These are phyloP conservation scores for Parascedosporium putredinis DNA, from an alignment of 2,329 filamentous ascomycete genomes.

Conservation along the genomic window DNA sequence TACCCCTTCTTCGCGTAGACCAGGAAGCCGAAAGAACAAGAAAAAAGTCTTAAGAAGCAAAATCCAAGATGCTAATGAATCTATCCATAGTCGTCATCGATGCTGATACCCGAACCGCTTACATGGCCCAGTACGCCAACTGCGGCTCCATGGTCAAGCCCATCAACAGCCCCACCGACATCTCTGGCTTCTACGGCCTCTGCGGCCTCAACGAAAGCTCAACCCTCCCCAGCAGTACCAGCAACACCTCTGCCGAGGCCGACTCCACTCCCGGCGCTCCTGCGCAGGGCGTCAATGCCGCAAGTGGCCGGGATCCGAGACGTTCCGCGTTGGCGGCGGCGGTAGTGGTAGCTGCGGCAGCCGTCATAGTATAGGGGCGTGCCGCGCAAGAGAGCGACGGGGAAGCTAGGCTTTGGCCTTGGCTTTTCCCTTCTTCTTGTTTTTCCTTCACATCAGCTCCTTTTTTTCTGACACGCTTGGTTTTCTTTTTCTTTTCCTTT, in stretches of 20 bases:
- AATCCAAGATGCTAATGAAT: no score
- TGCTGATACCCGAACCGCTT: conserved; percentile 34
- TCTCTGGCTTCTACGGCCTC: conserved; percentile 9
- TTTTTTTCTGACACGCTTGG: no score
- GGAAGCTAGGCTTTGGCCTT: no score
- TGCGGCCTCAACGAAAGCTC: conserved; percentile 7
- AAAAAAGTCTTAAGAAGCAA: no score
- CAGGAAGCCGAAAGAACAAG: no score
- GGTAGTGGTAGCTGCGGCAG: neutral
- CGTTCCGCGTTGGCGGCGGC: neutral
- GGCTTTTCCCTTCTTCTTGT: no score
- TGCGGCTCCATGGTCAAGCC: conserved; percentile 25
- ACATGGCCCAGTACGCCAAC: conserved; percentile 40
- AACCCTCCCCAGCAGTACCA: neutral
- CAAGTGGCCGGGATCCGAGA: no score
- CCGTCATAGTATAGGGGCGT: neutral
- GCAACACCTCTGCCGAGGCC: neutral
- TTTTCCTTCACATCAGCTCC: no score
- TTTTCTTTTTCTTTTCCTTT: no score
- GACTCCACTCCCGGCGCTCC: neutral
- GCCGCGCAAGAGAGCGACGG: no score
- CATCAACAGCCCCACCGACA: conserved; percentile 8
- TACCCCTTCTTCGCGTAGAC: neutral
- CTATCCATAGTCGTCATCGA: conserved; percentile 35
- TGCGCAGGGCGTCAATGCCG: neutral